Percentiles rank a stretch among this genome's conserved stretches.
Evolutionary conservation across 2,329 filamentous ascomycete species (phyloP).

Genomic region (Penicillium thymicola): DNA sequence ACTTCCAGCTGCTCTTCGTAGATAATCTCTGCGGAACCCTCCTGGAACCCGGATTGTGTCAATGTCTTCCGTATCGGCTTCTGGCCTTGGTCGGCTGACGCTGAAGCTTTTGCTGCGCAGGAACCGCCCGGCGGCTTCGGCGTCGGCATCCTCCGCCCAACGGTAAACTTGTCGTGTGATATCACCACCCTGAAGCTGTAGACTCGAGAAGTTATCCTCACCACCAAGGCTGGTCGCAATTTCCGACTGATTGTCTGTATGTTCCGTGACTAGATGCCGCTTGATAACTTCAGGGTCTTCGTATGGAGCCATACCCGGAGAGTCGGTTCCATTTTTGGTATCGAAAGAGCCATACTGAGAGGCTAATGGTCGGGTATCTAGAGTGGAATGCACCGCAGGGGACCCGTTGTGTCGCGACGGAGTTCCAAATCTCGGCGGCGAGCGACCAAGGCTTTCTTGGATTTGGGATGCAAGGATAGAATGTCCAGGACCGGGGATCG

Average conservation of each 20-base stretch:
- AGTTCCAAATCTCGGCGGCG: slow-evolving; percentile 41
- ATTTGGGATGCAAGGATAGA: slow-evolving; percentile 88
- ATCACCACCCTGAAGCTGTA: slow-evolving; percentile 90
- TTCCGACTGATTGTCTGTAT: slow-evolving; percentile 31
- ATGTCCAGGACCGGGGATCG: slow-evolving; percentile 71
- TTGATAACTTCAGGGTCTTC: slow-evolving; percentile 91
- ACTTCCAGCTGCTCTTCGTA: slow-evolving; percentile 71
- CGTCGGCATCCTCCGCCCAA: slow-evolving; percentile 87
- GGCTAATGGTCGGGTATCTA: slow-evolving; percentile 52
- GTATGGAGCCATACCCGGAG: slow-evolving; percentile 53
- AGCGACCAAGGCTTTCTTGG: slow-evolving; percentile 65
- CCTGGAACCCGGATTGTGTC: slow-evolving; percentile 88
- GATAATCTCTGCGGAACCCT: slow-evolving; percentile 86
- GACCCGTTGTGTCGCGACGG: slow-evolving; percentile 56
- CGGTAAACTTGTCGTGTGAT: slow-evolving; percentile 93
- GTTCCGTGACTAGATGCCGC: slow-evolving; percentile 68
- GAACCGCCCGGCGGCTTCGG: slow-evolving; percentile 55
- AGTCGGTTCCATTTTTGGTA: slow-evolving; percentile 44
- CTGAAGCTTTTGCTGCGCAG: slow-evolving; percentile 87
- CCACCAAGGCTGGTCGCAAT: slow-evolving; percentile 42
- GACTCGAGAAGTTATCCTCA: slow-evolving; percentile 86
- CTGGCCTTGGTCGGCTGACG: slow-evolving; percentile 70
- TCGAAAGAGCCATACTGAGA: slow-evolving; percentile 87
- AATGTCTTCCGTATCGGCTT: slow-evolving; percentile 78
- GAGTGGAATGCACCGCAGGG: slow-evolving; percentile 51